Conservation (phyloP, 2,329 filamentous ascomycete species). For the Ophidiomyces ophidiicola region DNA sequence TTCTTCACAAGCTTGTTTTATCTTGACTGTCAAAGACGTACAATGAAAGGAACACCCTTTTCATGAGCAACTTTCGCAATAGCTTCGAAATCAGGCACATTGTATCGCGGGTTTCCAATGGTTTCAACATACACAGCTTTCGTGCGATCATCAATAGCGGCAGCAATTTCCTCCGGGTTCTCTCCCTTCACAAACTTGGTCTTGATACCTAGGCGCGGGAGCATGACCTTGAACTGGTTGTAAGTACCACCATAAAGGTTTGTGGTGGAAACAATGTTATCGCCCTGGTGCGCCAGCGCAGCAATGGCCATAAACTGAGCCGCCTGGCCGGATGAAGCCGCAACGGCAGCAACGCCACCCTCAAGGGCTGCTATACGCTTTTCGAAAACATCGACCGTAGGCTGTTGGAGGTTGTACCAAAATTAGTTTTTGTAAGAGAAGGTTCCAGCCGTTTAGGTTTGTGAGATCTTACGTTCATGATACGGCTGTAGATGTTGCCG, state of each 20-base stretch:
- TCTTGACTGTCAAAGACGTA: conserved; percentile 18
- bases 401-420: conserved; percentile 36
- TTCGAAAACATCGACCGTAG: conserved; percentile 91
- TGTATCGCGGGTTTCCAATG: conserved; percentile 89
- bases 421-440: not conserved
- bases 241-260: conserved; percentile 93
- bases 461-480: conserved; percentile 62
- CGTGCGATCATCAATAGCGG: conserved; percentile 80
- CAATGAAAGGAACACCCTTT: conserved; percentile 54
- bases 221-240: conserved; percentile 89
- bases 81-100: conserved; percentile 78
- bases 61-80: conserved; percentile 70
- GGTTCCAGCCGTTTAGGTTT: not conserved
- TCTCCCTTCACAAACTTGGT: conserved; percentile 84
- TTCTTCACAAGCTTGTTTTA: not conserved
- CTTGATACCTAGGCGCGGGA: conserved; percentile 73
- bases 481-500: conserved; percentile 94
- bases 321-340: conserved; percentile 72
- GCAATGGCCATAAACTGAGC: conserved; percentile 85
- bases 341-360: conserved; percentile 76
- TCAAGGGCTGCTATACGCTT: conserved; percentile 93
- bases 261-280: conserved; percentile 85
- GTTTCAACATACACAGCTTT: conserved; percentile 87
- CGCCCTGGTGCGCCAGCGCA: conserved; percentile 71
- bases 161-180: conserved; percentile 62